Evolutionary conservation across 2,329 filamentous ascomycete genomes (phyloP).

Genomic region (Elsinoe fawcettii): DNA sequence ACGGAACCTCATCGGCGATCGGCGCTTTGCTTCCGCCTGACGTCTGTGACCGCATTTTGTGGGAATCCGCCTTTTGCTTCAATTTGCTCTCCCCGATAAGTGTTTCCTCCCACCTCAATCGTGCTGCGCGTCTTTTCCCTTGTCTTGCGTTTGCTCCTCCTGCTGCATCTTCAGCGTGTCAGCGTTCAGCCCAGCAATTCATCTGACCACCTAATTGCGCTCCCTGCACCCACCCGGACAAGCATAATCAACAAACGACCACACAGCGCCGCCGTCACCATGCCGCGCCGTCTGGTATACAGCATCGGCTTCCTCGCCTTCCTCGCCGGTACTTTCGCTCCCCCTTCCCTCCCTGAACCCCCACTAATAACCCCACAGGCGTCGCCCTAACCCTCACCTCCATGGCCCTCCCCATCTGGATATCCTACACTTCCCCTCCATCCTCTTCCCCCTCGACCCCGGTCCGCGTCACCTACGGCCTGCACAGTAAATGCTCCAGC

Average conservation of each 20-base stretch:
- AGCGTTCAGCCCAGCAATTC: not conserved
- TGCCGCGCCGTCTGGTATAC: slow-evolving; percentile 44
- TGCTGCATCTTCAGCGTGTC: not conserved
- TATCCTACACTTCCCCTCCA: slow-evolving; percentile 43
- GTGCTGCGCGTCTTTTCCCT: not conserved
- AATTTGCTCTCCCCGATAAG: not conserved
- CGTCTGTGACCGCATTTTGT: slow-evolving; percentile 13
- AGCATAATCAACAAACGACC: not conserved
- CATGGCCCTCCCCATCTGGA: slow-evolving; percentile 64
- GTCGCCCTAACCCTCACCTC: slow-evolving; percentile 63
- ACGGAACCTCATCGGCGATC: not conserved
- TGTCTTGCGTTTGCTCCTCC: not conserved
- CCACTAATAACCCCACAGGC: slow-evolving; percentile 40
- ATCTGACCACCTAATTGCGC: not conserved
- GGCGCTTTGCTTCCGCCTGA: slow-evolving; percentile 6
- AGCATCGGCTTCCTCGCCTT: slow-evolving; percentile 42
- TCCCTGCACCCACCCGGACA: not conserved
- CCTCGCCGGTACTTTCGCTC: slow-evolving; percentile 32
- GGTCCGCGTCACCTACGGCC: slow-evolving; percentile 61
- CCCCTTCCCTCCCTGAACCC: not conserved
- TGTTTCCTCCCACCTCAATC: not conserved
- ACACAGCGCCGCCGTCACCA: slow-evolving; percentile 22
- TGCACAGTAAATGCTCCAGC: slow-evolving; percentile 73
- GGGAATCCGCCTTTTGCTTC: slow-evolving; percentile 2
- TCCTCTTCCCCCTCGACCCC: slow-evolving; percentile 41